Conservation (phyloP, 2,329 filamentous ascomycete genomes). For the Periconia sp. region DNA sequence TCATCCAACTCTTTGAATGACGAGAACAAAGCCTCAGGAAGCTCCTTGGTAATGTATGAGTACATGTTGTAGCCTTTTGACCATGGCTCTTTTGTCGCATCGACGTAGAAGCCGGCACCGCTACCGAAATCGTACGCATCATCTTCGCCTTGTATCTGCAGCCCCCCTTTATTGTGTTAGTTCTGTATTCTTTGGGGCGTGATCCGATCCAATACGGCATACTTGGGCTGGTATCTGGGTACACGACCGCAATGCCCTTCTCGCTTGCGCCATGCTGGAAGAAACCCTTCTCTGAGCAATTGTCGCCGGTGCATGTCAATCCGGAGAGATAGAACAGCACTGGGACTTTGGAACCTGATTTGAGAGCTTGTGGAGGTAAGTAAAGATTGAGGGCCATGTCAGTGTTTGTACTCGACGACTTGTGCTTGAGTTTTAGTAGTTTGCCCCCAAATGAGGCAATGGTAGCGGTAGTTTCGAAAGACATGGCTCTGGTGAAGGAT, state of each 20-base stretch:
- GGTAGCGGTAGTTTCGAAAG: slow-evolving; percentile 84
- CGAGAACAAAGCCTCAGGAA: slow-evolving; percentile 75
- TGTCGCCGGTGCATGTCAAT: slow-evolving; percentile 90
- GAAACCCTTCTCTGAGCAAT: slow-evolving; percentile 78
- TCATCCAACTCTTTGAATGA: slow-evolving; percentile 73
- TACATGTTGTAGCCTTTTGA: slow-evolving; percentile 88
- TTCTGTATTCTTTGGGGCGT: slow-evolving; percentile 1
- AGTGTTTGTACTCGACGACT: slow-evolving; percentile 75
- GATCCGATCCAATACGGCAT: slow-evolving; percentile 32
- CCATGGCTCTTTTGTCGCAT: slow-evolving; percentile 78
- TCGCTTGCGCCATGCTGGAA: slow-evolving; percentile 80
- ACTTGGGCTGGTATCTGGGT: slow-evolving; percentile 93
- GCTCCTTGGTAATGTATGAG: slow-evolving; percentile 83
- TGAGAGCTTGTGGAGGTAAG: slow-evolving; percentile 72
- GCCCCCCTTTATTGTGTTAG: slow-evolving; percentile 59
- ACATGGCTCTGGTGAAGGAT: slow-evolving; percentile 46
- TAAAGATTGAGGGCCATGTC: slow-evolving; percentile 94
- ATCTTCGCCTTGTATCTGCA: slow-evolving; percentile 79
- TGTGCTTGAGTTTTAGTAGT: slow-evolving; percentile 90
- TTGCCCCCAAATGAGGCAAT: slow-evolving; percentile 93
- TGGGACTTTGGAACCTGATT: slow-evolving; percentile 65
- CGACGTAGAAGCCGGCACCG: slow-evolving; percentile 92
- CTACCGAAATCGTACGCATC: slow-evolving; percentile 89
- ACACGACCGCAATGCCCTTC: slow-evolving; percentile 87
- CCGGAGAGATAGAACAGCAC: slow-evolving; percentile 93